Evolutionary conservation across 805 yeast species (phyloP).

Genomic region (Cyberlindnera euphorbiae): DNA sequence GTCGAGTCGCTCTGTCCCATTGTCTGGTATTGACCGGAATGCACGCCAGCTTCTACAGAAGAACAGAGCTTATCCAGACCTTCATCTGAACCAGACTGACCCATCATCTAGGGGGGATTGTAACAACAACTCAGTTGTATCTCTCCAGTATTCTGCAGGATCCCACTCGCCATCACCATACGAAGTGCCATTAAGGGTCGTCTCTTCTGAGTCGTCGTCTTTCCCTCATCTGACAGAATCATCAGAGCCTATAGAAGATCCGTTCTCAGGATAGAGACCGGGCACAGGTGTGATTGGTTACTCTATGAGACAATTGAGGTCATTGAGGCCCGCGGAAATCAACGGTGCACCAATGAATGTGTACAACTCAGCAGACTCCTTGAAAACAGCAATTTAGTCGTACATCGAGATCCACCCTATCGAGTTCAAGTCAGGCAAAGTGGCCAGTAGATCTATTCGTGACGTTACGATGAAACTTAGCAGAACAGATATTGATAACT

Average conservation of each 20-base stretch:
- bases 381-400: conserved; percentile 7
- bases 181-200: too few species aligned
- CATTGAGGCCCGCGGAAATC: conserved; percentile 17
- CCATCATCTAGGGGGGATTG: not conserved
- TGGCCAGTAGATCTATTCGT: conserved; percentile 23
- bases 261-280: conserved; percentile 1
- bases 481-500: not conserved
- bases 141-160: too few species aligned
- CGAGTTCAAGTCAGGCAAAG: conserved; percentile 23
- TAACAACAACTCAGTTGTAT: not conserved
- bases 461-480: conserved; percentile 18
- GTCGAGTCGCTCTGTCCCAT: conserved; percentile 14
- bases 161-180: too few species aligned
- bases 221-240: not conserved
- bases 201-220: not conserved
- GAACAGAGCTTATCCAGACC: conserved; percentile 22
- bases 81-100: not conserved
- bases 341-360: conserved; percentile 13
- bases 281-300: conserved; percentile 12
- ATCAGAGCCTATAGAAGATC: not conserved
- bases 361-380: not conserved
- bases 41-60: not conserved
- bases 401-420: conserved; percentile 11
- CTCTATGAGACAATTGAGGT: conserved; percentile 14
- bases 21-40: conserved; percentile 1